A percentile compares a stretch with the other conserved stretches of the same genome.
These are phyloP conservation scores for Gastrolobium villosum DNA, from an alignment of 306 rosid genomes.

Conservation along the genomic window DNA sequence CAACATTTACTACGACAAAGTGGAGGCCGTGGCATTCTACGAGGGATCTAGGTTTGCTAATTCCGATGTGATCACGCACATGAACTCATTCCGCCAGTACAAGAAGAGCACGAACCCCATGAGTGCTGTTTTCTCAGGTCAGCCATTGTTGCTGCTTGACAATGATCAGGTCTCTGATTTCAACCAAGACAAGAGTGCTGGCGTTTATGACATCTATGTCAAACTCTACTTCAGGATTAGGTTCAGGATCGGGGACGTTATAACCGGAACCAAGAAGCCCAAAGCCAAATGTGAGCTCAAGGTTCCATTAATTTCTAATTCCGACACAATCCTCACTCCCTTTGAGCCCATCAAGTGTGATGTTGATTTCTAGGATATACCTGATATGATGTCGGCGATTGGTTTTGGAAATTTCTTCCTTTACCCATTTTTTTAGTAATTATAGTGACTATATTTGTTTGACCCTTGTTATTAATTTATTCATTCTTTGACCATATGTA, in stretches of 20 bases:
- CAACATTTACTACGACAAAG: slow-evolving; percentile 55
- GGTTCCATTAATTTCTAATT: slow-evolving; percentile 54
- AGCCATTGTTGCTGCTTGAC: slow-evolving; percentile 30
- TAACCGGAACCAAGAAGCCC: slow-evolving; percentile 52
- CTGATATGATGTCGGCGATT: neutral
- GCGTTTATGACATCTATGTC: slow-evolving; percentile 61
- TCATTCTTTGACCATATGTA: slow-evolving; percentile 6
- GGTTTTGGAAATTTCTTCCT: neutral
- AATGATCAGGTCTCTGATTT: slow-evolving; percentile 34
- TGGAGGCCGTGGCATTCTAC: slow-evolving; percentile 51
- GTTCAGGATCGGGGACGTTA: slow-evolving; percentile 54
- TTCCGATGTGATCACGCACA: slow-evolving; percentile 45
- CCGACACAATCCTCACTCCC: neutral
- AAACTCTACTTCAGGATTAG: slow-evolving; percentile 66
- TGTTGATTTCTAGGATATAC: slow-evolving; percentile 37
- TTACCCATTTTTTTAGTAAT: neutral
- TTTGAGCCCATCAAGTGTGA: slow-evolving; percentile 61
- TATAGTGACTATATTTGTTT: neutral
- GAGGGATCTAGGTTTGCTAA: slow-evolving; percentile 37
- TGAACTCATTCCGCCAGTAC: slow-evolving; percentile 54
- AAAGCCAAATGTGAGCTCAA: slow-evolving; percentile 63
- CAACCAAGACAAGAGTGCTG: slow-evolving; percentile 47
- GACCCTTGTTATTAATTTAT: slow-evolving; percentile 1
- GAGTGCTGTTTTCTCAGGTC: slow-evolving; percentile 54
- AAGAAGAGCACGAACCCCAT: slow-evolving; percentile 53